A percentile compares a stretch with the other conserved stretches of the same genome.
Conservation (phyloP, 495 filamentous ascomycete species). For the Penicillium taxi region DNA sequence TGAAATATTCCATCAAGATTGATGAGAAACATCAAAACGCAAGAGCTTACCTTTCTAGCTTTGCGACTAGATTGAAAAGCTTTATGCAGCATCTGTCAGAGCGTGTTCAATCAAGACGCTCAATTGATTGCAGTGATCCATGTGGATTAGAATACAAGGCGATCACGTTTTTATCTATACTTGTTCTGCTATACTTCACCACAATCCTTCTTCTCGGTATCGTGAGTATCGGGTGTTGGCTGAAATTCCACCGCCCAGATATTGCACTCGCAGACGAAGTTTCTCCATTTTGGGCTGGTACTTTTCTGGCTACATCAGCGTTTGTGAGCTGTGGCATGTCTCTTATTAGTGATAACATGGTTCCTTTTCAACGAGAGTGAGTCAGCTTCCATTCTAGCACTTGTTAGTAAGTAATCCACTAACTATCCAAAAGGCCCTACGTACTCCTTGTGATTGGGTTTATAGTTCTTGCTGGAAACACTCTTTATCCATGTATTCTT, state of each 20-base stretch:
- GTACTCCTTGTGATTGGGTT: conserved; percentile 64
- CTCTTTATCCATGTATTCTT: conserved; percentile 66
- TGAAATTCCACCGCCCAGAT: conserved; percentile 49
- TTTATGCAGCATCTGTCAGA: conserved; percentile 14
- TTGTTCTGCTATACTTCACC: conserved; percentile 67
- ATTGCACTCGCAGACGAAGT: conserved; percentile 55
- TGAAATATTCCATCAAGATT: no score
- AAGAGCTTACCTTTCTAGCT: no score
- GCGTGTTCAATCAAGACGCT: conserved; percentile 23
- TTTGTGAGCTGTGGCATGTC: conserved; percentile 88
- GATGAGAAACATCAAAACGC: no score
- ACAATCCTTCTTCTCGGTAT: conserved; percentile 63
- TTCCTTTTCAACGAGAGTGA: conserved; percentile 29
- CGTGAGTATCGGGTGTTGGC: conserved; percentile 63
- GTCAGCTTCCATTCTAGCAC: background rate
- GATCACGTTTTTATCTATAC: conserved; percentile 52
- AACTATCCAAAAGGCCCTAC: conserved; percentile 33
- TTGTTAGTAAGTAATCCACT: conserved; percentile 1
- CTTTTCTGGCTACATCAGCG: conserved; percentile 48
- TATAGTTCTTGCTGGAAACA: conserved; percentile 77
- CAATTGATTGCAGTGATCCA: conserved; percentile 54
- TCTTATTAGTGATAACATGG: conserved; percentile 73
- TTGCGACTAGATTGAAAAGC: no score
- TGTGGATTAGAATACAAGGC: conserved; percentile 71
- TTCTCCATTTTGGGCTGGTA: conserved; percentile 48